A percentile compares a stretch with the other conserved stretches of the same genome.
These are phyloP conservation scores for Euphorbia peplus DNA, from an alignment of 345 rosid genomes.

Conservation along the genomic window DNA sequence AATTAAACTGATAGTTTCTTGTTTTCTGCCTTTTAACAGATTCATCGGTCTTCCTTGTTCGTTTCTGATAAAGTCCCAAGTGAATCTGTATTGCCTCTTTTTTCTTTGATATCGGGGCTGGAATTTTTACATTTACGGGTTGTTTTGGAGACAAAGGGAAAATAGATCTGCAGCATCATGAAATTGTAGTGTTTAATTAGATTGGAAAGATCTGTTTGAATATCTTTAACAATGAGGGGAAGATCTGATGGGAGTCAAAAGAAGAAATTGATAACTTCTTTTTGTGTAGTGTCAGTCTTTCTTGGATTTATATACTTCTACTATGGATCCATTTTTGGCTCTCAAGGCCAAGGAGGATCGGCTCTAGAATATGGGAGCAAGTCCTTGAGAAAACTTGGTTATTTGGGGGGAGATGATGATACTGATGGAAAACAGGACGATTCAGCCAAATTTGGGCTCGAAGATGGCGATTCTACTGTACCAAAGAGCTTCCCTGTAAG, in stretches of 20 bases:
- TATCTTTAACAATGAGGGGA: conserved; percentile 63
- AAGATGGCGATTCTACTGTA: conserved; percentile 41
- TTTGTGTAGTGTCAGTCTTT: conserved; percentile 51
- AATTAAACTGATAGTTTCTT: neutral
- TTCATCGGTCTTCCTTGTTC: neutral
- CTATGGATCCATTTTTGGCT: conserved; percentile 63
- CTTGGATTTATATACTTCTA: conserved; percentile 69
- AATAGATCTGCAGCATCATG: conserved; percentile 27
- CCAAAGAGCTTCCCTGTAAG: conserved; percentile 90
- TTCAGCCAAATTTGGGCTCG: conserved; percentile 40
- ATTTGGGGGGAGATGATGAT: conserved; percentile 80
- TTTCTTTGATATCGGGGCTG: neutral
- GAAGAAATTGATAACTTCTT: conserved; percentile 63
- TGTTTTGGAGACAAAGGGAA: conserved; percentile 4
- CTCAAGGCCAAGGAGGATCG: conserved; percentile 57
- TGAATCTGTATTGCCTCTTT: neutral
- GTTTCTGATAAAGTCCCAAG: neutral
- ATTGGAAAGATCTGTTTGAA: conserved; percentile 23
- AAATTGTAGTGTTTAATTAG: conserved; percentile 17
- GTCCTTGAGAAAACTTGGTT: conserved; percentile 74
- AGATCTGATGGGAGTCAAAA: conserved; percentile 86
- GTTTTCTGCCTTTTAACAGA: neutral
- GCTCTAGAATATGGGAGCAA: conserved; percentile 73
- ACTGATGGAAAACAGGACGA: conserved; percentile 60
- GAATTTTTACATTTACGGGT: neutral